Conservation (phyloP, 176 grass and related monocot species). For the Hsuehochloa calcarea region DNA sequence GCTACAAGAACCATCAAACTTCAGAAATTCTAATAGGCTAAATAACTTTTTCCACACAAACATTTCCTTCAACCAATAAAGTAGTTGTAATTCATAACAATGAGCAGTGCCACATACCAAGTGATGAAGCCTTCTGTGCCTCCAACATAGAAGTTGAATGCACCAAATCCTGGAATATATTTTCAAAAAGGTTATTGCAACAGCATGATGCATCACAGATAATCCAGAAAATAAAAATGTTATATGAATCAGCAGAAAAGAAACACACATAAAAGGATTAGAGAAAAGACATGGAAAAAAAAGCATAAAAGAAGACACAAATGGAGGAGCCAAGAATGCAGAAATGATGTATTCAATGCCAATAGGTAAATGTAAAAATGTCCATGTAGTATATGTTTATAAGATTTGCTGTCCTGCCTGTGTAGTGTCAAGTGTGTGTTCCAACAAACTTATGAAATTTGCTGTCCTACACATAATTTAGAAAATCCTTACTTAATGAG, state of each 20-base stretch:
- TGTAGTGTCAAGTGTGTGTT: background rate
- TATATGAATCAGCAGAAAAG: background rate
- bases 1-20: background rate
- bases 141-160: constrained; percentile 28
- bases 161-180: constrained; percentile 39
- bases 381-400: background rate
- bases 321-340: background rate
- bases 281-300: background rate
- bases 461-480: background rate
- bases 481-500: background rate
- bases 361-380: background rate
- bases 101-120: constrained; percentile 46
- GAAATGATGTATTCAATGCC: background rate
- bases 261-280: background rate
- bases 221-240: background rate
- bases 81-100: background rate
- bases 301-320: background rate
- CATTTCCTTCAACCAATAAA: background rate
- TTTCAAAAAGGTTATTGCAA: constrained; percentile 18
- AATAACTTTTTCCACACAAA: background rate
- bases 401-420: background rate
- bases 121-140: constrained; percentile 42
- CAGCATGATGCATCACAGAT: background rate
- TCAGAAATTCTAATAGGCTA: background rate
- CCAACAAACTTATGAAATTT: background rate